These are phyloP conservation scores for Stephania cephalantha DNA, from an alignment of 164 flowering plant species.

Conservation along the genomic window DNA sequence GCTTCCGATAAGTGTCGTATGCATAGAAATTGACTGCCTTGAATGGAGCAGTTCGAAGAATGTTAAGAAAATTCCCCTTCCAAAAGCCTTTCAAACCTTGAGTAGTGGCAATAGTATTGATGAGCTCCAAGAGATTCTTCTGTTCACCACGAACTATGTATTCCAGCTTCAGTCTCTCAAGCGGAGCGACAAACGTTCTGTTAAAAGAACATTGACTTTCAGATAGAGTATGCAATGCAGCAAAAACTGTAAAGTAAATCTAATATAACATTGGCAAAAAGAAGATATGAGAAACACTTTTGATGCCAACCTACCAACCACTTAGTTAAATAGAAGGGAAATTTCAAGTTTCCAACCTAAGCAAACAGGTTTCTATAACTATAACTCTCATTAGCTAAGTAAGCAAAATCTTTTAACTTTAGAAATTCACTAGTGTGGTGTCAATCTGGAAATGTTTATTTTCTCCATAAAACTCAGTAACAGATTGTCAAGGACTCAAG, in stretches of 20 bases:
- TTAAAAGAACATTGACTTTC: constrained; percentile 14
- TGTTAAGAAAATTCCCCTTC: constrained; percentile 87
- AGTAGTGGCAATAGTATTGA: constrained; percentile 57
- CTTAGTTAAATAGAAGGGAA: not conserved
- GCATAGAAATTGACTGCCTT: constrained; percentile 84
- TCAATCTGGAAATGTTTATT: not conserved
- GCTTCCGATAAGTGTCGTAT: constrained; percentile 83
- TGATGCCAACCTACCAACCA: not conserved
- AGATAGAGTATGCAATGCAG: constrained; percentile 3
- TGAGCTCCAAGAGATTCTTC: constrained; percentile 56
- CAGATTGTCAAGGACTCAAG: too few species aligned
- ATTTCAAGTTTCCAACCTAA: not conserved
- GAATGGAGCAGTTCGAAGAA: constrained; percentile 94
- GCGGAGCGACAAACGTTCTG: constrained; percentile 91
- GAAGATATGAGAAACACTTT: not conserved
- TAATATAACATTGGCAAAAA: not conserved
- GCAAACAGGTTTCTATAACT: not conserved
- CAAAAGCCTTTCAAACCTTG: constrained; percentile 88
- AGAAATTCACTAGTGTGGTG: not conserved
- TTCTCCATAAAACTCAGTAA: not conserved
- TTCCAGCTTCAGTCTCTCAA: constrained; percentile 93
- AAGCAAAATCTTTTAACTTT: not conserved
- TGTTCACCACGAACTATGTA: constrained; percentile 89
- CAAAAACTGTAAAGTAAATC: not conserved
- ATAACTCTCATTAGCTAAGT: not conserved